phyloP scores from a whole-genome alignment of 441 rosid species.

The Jatropha multifida region DNA sequence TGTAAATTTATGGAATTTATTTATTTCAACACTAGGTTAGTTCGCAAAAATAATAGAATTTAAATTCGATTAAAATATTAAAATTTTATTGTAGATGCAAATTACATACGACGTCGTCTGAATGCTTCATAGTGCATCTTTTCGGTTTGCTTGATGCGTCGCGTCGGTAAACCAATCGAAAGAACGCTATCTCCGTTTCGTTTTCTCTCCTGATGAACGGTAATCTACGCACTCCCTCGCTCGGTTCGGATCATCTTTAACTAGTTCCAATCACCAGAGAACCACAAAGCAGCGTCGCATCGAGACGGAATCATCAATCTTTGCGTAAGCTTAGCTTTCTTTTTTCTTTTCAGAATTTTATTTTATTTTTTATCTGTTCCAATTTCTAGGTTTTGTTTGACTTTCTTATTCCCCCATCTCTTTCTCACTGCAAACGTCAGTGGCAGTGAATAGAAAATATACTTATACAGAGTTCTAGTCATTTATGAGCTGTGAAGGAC shows the following conservation, averaged over 20 bases:
- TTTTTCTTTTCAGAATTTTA: too few species aligned
- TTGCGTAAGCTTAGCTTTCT: background rate
- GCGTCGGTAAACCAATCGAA: background rate
- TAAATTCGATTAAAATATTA: too few species aligned
- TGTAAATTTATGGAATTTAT: too few species aligned
- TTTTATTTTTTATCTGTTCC: background rate
- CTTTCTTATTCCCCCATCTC: background rate
- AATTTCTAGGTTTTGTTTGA: slow-evolving; percentile 15
- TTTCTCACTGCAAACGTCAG: background rate
- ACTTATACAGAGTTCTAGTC: background rate
- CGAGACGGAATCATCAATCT: background rate
- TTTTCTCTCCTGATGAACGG: background rate
- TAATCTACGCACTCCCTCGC: background rate
- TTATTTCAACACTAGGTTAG: too few species aligned
- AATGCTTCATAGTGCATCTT: background rate
- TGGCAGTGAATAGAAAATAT: background rate
- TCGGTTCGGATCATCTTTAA: background rate
- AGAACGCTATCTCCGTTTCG: background rate
- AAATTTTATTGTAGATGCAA: too few species aligned
- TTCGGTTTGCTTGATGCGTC: background rate
- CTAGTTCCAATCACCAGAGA: background rate
- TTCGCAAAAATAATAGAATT: too few species aligned
- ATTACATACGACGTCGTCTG: background rate
- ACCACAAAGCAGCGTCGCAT: background rate
- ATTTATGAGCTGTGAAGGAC: background rate